A percentile compares a stretch with the other conserved stretches of the same genome.
Evolutionary conservation across 495 filamentous ascomycete species (phyloP).

Genomic region (Penicillium ochrochloron): DNA sequence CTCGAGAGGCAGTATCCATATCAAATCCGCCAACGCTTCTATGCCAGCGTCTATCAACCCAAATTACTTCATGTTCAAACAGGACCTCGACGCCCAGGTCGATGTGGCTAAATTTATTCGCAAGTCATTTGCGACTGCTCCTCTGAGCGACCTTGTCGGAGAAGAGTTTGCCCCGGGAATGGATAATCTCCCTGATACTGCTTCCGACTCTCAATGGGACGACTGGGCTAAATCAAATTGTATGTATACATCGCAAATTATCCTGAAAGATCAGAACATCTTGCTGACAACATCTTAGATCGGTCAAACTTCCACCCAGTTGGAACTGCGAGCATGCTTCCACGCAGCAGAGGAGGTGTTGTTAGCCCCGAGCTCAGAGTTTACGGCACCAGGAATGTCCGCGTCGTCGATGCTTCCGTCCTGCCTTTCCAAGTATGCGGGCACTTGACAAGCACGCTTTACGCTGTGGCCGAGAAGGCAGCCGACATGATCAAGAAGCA

Average conservation of each 20-base stretch:
- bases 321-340: conserved; percentile 62
- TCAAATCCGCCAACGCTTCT: conserved; percentile 26
- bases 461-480: conserved; percentile 64
- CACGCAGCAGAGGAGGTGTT: conserved; percentile 56
- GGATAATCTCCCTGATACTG: conserved; percentile 23
- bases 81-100: conserved; percentile 26
- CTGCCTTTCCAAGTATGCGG: conserved; percentile 59
- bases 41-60: conserved; percentile 30
- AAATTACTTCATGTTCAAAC: conserved; percentile 32
- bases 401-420: conserved; percentile 60
- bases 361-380: conserved; percentile 48
- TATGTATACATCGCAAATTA: conserved; percentile 16
- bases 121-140: conserved; percentile 21
- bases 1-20: conserved; percentile 53
- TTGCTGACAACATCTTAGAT: conserved; percentile 31
- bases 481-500: conserved; percentile 42
- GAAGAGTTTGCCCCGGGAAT: conserved; percentile 28
- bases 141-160: conserved; percentile 24
- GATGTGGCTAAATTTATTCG: conserved; percentile 33
- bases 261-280: background rate
- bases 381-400: conserved; percentile 52
- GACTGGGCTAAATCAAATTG: conserved; percentile 29
- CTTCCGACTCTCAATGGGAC: conserved; percentile 22
- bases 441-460: conserved; percentile 57
- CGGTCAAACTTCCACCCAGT: conserved; percentile 43